Evolutionary conservation across 2,329 filamentous ascomycete species (phyloP), one percentile per base, ranked within the genome.

Genomic region (Aspergillus sp.): DNA sequence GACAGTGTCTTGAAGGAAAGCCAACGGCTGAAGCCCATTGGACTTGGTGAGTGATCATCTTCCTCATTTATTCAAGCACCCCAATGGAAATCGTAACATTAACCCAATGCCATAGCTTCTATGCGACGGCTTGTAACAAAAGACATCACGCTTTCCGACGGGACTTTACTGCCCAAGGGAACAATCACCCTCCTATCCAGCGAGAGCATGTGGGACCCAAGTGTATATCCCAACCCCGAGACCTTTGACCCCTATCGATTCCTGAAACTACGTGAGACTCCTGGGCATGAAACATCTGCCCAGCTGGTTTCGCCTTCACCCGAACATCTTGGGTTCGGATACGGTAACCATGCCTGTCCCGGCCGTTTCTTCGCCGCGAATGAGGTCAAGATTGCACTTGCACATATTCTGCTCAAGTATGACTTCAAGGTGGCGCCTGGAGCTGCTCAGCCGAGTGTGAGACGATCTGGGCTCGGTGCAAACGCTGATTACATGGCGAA

Each of bases 1-100:
- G 77, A 80, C 61, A 79, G 77, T 51, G 69, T 73, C 1, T 62
- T 79, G 53, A 78, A 78, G 48, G 76, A 80, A 59, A 64, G 53
- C 3, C 71, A 73, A 42, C 64, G 77, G 2, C 34, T 72, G 26
- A 70, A 71, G 39, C 69, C 71, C 9, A 30, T 30, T 11, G 26
- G 8, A 11, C 0, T 30, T 11, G 26, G 26, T 30, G 8, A 30
- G 26, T 9, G 8, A 30, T 30, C 26, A 7, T 24, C 24, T 24
- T 24, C 7, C 24, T 7, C 24, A 24, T 7, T 24, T 24, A 24
- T 24, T 7, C 6, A 7, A 24, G 24, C 24, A n/a, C n/a, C n/a
- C n/a, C n/a, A n/a, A n/a, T n/a, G n/a, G n/a, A n/a, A n/a, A n/a
- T n/a, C n/a, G n/a, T n/a, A n/a, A n/a, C n/a, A n/a, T n/a, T 24